Conservation (phyloP, 805 yeast species). For the Pichia occidentalis region DNA sequence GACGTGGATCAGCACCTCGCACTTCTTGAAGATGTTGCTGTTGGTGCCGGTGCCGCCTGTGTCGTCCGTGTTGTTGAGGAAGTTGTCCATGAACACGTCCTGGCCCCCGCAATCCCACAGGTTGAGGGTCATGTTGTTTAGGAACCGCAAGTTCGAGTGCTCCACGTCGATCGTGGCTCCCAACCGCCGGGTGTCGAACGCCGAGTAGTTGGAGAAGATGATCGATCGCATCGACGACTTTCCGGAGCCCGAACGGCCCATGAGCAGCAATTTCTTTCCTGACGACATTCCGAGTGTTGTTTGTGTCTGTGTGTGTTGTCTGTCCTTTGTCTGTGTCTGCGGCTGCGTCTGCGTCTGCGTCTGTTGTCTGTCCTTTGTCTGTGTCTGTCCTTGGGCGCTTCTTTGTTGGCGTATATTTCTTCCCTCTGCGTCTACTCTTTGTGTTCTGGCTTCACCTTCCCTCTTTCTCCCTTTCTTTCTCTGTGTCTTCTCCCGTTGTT, state of each 20-base stretch:
- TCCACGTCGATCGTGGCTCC: constrained; percentile 99
- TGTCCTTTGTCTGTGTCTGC: too few relatives aligned
- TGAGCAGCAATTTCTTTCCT: constrained; percentile 57
- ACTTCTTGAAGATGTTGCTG: constrained; percentile 91
- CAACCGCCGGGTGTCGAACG: constrained; percentile 88
- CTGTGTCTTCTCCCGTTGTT: too few relatives aligned
- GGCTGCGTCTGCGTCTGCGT: too few relatives aligned
- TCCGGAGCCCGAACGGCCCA: constrained; percentile 96
- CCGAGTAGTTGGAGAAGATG: constrained; percentile 91
- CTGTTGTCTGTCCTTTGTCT: too few relatives aligned
- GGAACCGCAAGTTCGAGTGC: constrained; percentile 85
- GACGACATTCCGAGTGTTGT: constrained; percentile 15
- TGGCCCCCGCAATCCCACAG: constrained; percentile 99
- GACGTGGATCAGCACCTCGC: constrained; percentile 91
- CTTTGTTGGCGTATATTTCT: too few relatives aligned
- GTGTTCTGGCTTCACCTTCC: too few relatives aligned
- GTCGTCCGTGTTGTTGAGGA: constrained; percentile 32
- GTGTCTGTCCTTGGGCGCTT: too few relatives aligned
- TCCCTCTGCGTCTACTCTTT: too few relatives aligned
- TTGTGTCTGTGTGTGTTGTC: not conserved
- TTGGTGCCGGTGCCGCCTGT: constrained; percentile 30
- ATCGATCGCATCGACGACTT: constrained; percentile 96
- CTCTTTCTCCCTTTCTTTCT: too few relatives aligned
- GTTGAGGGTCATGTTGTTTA: constrained; percentile 92
- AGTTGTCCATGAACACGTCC: constrained; percentile 93